phyloP scores from a whole-genome alignment of 1,284 basidiomycete genomes.

The Heimioporus retisporus region DNA sequence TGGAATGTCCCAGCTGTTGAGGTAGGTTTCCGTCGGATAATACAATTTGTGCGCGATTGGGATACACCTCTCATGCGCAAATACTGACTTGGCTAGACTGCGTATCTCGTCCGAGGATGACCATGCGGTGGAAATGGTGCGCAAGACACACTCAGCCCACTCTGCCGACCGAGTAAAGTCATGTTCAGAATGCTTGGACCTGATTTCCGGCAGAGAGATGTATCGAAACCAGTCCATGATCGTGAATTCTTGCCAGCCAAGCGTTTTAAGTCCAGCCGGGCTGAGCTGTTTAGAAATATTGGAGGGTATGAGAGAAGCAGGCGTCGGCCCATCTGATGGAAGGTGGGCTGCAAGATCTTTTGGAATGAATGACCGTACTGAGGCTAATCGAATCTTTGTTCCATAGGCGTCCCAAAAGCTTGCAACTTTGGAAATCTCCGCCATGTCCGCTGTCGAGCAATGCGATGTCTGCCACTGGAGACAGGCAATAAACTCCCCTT shows the following conservation, averaged over 20 bases:
- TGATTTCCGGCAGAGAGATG: conserved; percentile 62
- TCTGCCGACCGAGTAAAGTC: conserved; percentile 73
- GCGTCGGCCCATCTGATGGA: conserved; percentile 77
- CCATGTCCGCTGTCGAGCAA: conserved; percentile 56
- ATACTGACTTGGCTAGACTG: conserved; percentile 60
- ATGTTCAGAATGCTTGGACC: conserved; percentile 55
- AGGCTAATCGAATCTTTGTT: conserved; percentile 55
- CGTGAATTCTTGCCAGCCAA: conserved; percentile 86
- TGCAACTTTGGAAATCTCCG: conserved; percentile 67
- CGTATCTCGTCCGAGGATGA: conserved; percentile 38
- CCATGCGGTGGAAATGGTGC: conserved; percentile 79
- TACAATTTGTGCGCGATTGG: conserved; percentile 86
- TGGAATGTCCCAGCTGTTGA: background rate
- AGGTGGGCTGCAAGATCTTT: conserved; percentile 52
- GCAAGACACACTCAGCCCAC: conserved; percentile 87
- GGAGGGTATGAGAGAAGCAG: conserved; percentile 78
- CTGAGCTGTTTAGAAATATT: conserved; percentile 70
- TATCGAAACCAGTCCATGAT: conserved; percentile 81
- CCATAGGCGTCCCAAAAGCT: conserved; percentile 57
- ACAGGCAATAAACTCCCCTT: conserved; percentile 83
- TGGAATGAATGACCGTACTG: conserved; percentile 76
- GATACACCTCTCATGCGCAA: conserved; percentile 76
- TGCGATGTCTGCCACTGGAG: conserved; percentile 86
- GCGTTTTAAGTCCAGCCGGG: conserved; percentile 63
- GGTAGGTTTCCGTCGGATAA: conserved; percentile 53